phyloP scores from a whole-genome alignment of 1,139 yeast genomes.

The Saccharomyces hybrid region DNA sequence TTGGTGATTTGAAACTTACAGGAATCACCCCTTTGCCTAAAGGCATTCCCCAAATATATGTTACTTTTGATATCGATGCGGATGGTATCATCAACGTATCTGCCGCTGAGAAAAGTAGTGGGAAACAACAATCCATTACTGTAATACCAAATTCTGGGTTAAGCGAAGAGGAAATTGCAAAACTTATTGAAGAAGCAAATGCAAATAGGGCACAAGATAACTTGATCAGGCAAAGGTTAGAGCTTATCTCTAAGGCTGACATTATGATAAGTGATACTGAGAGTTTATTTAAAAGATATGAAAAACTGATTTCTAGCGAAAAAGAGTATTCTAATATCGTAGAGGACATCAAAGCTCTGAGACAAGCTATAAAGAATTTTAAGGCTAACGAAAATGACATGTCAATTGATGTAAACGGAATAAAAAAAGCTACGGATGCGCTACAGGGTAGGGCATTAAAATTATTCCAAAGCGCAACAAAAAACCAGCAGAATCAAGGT shows the following conservation, averaged over 20 bases:
- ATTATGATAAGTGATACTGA: conserved; percentile 52
- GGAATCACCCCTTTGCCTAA: conserved; percentile 69
- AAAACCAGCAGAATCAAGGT: conserved; percentile 35
- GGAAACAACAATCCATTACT: conserved; percentile 50
- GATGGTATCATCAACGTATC: conserved; percentile 75
- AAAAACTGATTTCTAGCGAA: conserved; percentile 33
- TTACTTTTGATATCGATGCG: conserved; percentile 69
- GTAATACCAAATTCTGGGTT: conserved; percentile 66
- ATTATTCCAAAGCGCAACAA: conserved; percentile 45
- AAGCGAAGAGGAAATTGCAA: conserved; percentile 54
- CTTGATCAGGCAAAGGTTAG: conserved; percentile 32
- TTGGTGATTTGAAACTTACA: conserved; percentile 62
- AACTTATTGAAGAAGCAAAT: conserved; percentile 45
- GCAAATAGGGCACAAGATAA: conserved; percentile 26
- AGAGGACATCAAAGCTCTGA: conserved; percentile 16
- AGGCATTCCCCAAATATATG: conserved; percentile 70
- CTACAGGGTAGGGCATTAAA: conserved; percentile 46
- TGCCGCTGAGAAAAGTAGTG: conserved; percentile 60
- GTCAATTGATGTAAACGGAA: conserved; percentile 27
- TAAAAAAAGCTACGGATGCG: conserved; percentile 41
- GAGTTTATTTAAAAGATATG: conserved; percentile 42
- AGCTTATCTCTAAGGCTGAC: conserved; percentile 41
- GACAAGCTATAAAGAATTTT: conserved; percentile 34
- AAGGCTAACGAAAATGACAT: conserved; percentile 38
- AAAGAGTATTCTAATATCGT: conserved; percentile 34